Evolutionary conservation across 192 early-diverging fungal genomes (phyloP).

Genomic region (Physocladia obscura): DNA sequence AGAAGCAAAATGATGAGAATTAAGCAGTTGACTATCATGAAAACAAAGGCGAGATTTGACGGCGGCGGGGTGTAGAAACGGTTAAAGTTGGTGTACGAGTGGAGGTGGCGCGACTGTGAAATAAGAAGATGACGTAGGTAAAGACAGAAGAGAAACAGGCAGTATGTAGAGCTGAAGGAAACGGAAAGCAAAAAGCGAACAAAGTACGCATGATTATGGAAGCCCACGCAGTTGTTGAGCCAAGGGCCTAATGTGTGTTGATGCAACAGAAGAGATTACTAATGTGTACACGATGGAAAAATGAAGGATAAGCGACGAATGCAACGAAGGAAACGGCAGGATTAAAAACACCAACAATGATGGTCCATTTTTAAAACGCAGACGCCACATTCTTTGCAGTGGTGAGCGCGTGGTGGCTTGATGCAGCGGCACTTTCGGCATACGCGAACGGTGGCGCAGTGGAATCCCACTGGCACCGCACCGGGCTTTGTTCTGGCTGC

Average conservation of each 20-base stretch:
- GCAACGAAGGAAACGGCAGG: background rate
- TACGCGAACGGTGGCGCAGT: slow-evolving; percentile 32
- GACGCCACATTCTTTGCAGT: slow-evolving; percentile 50
- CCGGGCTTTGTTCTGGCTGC: slow-evolving; percentile 79
- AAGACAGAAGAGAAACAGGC: slow-evolving; percentile 52
- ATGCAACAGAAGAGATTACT: too few species aligned
- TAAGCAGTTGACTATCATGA: slow-evolving; percentile 74
- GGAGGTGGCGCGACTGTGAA: slow-evolving; percentile 37
- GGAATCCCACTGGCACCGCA: slow-evolving; percentile 56
- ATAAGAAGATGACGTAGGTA: slow-evolving; percentile 50
- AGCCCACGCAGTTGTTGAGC: slow-evolving; percentile 77
- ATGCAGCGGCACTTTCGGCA: slow-evolving; percentile 48
- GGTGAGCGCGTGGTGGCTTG: slow-evolving; percentile 54
- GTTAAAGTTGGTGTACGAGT: slow-evolving; percentile 26
- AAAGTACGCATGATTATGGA: slow-evolving; percentile 68
- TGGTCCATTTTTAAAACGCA: slow-evolving; percentile 61
- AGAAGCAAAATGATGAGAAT: slow-evolving; percentile 68
- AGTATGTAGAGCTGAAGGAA: slow-evolving; percentile 54
- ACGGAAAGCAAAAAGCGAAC: slow-evolving; percentile 77
- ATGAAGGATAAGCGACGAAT: background rate
- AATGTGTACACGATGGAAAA: background rate
- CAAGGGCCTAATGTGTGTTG: slow-evolving; percentile 61
- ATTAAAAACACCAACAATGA: slow-evolving; percentile 43
- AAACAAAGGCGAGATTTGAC: slow-evolving; percentile 61
- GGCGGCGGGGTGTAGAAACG: slow-evolving; percentile 50